Conservation (phyloP, 1,284 basidiomycete species). For the Sutorius eximius region DNA sequence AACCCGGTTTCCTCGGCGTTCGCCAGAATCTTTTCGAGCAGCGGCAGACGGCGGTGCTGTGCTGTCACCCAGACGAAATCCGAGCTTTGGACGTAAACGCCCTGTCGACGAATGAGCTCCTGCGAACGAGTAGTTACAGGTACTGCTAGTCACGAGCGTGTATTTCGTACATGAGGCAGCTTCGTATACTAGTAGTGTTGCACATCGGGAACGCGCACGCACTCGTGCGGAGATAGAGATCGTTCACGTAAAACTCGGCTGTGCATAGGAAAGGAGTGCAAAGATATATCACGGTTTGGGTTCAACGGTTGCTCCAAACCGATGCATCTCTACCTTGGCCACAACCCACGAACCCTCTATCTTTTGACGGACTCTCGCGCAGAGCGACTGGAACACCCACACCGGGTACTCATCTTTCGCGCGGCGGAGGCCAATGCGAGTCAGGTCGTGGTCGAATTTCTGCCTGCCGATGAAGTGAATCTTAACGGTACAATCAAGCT, state of each 20-base stretch:
- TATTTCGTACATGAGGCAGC: conserved; percentile 1
- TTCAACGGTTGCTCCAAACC: not conserved
- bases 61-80: conserved; percentile 20
- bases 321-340: conserved; percentile 73
- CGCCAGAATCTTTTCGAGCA: conserved; percentile 10
- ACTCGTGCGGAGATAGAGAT: not conserved
- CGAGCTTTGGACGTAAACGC: conserved; percentile 5
- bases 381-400: conserved; percentile 57
- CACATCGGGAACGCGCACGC: not conserved
- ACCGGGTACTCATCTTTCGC: conserved; percentile 68
- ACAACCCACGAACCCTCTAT: conserved; percentile 64
- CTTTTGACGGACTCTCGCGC: conserved; percentile 71
- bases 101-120: conserved; percentile 18
- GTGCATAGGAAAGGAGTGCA: not conserved
- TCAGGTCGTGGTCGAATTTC: conserved; percentile 82
- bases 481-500: conserved; percentile 59
- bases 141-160: not conserved
- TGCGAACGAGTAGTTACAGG: not conserved
- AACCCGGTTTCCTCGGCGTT: conserved; percentile 14
- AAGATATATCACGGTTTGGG: not conserved
- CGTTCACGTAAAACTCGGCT: not conserved
- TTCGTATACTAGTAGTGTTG: conserved; percentile 1
- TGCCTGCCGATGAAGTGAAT: conserved; percentile 72
- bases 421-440: conserved; percentile 53
- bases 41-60: conserved; percentile 3